Conservation (phyloP, 768 basidiomycete species). For the Boletellus ananiceps region DNA sequence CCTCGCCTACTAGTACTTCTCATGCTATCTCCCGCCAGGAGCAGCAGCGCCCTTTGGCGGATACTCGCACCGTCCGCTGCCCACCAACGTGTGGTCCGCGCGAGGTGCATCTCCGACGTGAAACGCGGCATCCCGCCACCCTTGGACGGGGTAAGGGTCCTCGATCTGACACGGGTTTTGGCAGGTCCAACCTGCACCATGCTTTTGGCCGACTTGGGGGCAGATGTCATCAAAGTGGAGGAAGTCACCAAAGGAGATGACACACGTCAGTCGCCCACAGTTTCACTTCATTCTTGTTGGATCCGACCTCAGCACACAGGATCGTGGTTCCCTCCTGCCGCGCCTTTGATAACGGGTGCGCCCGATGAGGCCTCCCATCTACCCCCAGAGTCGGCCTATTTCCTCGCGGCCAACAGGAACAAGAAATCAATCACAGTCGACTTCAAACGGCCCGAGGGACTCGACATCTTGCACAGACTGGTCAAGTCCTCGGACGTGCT, state of each 20-base stretch:
- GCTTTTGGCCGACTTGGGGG: slow-evolving; percentile 89
- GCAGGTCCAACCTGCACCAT: slow-evolving; percentile 93
- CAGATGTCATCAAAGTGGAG: slow-evolving; percentile 92
- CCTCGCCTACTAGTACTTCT: neutral
- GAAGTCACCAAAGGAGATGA: slow-evolving; percentile 81
- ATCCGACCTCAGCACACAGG: slow-evolving; percentile 36
- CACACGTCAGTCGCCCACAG: slow-evolving; percentile 53
- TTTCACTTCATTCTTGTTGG: slow-evolving; percentile 9
- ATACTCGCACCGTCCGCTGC: too few species aligned
- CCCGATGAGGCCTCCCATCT: slow-evolving; percentile 56
- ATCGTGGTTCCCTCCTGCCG: slow-evolving; percentile 62
- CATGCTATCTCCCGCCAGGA: slow-evolving; percentile 10
- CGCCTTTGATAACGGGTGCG: slow-evolving; percentile 43
- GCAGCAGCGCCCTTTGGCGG: neutral
- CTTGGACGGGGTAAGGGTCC: slow-evolving; percentile 71
- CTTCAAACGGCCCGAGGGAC: slow-evolving; percentile 74
- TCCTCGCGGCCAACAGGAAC: slow-evolving; percentile 83
- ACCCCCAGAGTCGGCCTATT: slow-evolving; percentile 91
- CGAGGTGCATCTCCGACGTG: slow-evolving; percentile 13
- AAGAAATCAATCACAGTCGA: slow-evolving; percentile 88
- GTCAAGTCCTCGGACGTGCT: slow-evolving; percentile 76
- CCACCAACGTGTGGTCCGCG: slow-evolving; percentile 1
- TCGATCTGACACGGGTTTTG: slow-evolving; percentile 86
- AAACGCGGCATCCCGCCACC: slow-evolving; percentile 65
- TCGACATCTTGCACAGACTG: slow-evolving; percentile 68